These are phyloP conservation scores for Huntiella omanensis DNA, from an alignment of 2,329 filamentous ascomycete genomes.

Conservation along the genomic window DNA sequence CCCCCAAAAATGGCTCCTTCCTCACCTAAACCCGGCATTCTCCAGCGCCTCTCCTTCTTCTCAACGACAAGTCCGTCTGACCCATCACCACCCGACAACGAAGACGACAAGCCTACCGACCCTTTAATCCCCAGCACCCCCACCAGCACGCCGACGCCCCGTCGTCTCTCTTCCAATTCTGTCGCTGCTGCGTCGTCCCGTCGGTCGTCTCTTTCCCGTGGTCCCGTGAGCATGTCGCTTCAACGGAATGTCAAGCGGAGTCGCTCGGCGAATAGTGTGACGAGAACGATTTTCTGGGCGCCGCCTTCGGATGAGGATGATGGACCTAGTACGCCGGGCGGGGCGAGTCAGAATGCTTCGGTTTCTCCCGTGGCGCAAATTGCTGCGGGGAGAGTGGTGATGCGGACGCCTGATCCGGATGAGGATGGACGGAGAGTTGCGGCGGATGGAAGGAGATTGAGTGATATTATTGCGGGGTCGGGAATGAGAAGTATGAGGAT, in stretches of 20 bases:
- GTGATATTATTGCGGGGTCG: constrained; percentile 41
- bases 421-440: constrained; percentile 27
- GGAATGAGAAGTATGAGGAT: constrained; percentile 68
- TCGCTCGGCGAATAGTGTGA: constrained; percentile 19
- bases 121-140: neutral
- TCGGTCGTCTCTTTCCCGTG: neutral
- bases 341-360: neutral
- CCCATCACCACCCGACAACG: neutral
- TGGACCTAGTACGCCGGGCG: neutral
- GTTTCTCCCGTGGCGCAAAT: constrained; percentile 7
- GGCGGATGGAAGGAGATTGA: constrained; percentile 39
- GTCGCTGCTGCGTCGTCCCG: neutral
- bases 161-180: neutral
- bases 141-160: neutral
- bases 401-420: constrained; percentile 17
- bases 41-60: neutral
- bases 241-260: constrained; percentile 18
- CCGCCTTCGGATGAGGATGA: constrained; percentile 12
- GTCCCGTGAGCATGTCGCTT: neutral
- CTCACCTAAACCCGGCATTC: neutral
- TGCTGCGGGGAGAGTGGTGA: constrained; percentile 6
- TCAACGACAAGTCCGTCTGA: neutral
- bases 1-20: neutral
- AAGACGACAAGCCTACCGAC: neutral
- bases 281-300: constrained; percentile 10